Conservation (phyloP, 2,329 filamentous ascomycete genomes). For the Neofusicoccum ribis region DNA sequence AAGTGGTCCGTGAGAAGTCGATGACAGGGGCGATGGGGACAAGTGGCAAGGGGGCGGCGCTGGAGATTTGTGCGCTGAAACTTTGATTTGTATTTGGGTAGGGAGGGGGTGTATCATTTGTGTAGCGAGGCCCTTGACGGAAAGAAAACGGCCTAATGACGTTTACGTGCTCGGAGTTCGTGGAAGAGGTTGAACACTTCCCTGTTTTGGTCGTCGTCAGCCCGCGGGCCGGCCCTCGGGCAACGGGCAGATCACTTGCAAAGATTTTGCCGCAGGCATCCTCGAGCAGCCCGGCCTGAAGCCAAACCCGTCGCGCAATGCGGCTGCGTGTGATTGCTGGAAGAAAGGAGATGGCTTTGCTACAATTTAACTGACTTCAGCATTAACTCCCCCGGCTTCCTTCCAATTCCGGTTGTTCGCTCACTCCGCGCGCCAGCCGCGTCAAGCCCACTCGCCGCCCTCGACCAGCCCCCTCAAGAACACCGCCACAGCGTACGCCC, state of each 20-base stretch:
- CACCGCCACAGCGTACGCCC: slow-evolving; percentile 72
- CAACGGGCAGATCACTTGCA: not conserved
- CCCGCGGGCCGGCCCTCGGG: not conserved
- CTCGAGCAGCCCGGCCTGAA: too few relatives aligned
- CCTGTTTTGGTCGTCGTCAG: not conserved
- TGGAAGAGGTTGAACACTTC: not conserved
- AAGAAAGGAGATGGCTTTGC: too few relatives aligned
- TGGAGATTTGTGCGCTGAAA: too few relatives aligned
- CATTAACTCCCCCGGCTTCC: too few relatives aligned
- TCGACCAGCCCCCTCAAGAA: slow-evolving; percentile 67
- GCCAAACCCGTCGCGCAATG: too few relatives aligned
- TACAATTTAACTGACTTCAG: too few relatives aligned
- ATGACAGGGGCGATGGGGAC: not conserved
- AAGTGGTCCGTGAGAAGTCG: not conserved
- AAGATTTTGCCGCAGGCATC: not conserved
- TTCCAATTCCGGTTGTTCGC: too few relatives aligned
- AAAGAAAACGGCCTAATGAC: not conserved
- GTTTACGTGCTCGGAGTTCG: not conserved
- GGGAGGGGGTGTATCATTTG: too few relatives aligned
- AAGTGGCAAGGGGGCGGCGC: not conserved
- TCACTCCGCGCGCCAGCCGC: not conserved
- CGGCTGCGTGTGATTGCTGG: too few relatives aligned
- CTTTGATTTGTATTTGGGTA: too few relatives aligned
- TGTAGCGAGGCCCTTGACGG: too few relatives aligned
- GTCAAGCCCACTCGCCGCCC: slow-evolving; percentile 15